Conservation (phyloP, 768 basidiomycete species). For the Galerina marginata region DNA sequence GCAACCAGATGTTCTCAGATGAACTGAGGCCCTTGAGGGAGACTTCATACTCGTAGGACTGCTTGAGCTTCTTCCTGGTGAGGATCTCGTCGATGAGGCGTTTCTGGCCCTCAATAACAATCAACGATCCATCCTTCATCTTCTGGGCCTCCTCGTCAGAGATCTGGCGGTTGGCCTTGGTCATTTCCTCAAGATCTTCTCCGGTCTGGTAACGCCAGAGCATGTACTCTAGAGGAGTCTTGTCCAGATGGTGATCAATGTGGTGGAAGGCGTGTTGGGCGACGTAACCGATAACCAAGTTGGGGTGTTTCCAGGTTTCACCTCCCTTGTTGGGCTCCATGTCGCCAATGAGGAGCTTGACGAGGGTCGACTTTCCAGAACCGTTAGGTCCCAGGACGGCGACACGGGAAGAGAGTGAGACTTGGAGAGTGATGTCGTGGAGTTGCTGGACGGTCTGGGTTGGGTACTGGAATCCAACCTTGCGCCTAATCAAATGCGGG, state of each 20-base stretch:
- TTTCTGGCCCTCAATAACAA: constrained; percentile 94
- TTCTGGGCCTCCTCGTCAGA: constrained; percentile 87
- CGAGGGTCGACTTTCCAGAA: constrained; percentile 96
- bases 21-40: constrained; percentile 95
- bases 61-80: constrained; percentile 96
- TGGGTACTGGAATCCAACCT: constrained; percentile 97
- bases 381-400: constrained; percentile 99
- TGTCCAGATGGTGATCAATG: constrained; percentile 97
- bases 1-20: constrained; percentile 97
- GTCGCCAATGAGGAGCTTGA: constrained; percentile 96
- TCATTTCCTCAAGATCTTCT: constrained; percentile 97
- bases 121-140: constrained; percentile 93
- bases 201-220: constrained; percentile 99
- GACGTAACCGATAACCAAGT: constrained; percentile 99
- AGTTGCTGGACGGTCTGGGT: constrained; percentile 86
- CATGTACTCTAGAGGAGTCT: constrained; percentile 99
- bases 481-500: constrained; percentile 51
- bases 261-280: constrained; percentile 99
- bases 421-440: constrained; percentile 94
- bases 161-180: constrained; percentile 89
- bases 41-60: constrained; percentile 98
- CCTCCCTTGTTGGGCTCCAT: constrained; percentile 96
- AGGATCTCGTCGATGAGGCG: constrained; percentile 92
- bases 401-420: constrained; percentile 97
- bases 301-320: constrained; percentile 99